A percentile compares a stretch with the other conserved stretches of the same genome.
Evolutionary conservation across 2,329 filamentous ascomycete species (phyloP).

Genomic region (Xylaria multiplex): DNA sequence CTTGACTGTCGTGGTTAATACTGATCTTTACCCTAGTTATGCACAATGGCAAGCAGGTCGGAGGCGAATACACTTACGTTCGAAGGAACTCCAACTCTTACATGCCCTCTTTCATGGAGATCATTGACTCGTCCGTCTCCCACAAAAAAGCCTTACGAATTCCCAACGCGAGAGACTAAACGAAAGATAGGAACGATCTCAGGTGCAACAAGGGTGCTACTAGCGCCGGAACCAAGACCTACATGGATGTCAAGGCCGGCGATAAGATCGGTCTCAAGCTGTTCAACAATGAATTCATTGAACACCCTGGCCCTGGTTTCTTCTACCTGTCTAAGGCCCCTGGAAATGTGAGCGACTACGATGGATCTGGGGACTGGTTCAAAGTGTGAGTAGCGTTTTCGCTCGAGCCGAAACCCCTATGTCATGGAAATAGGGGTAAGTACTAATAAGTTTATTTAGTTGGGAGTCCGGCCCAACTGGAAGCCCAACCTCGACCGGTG

Average conservation of each 20-base stretch:
- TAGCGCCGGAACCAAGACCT: slow-evolving; percentile 53
- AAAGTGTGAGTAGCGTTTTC: slow-evolving; percentile 48
- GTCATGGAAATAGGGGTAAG: neutral
- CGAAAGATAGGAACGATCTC: slow-evolving; percentile 45
- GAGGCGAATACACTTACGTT: slow-evolving; percentile 59
- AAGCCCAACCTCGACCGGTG: slow-evolving; percentile 40
- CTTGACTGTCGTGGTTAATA: neutral
- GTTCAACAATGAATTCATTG: slow-evolving; percentile 60
- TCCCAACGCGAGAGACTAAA: slow-evolving; percentile 12
- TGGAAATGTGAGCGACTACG: slow-evolving; percentile 55
- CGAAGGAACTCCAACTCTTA: slow-evolving; percentile 56
- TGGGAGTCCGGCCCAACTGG: slow-evolving; percentile 48
- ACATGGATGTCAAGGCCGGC: slow-evolving; percentile 57
- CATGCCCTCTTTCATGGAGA: slow-evolving; percentile 51
- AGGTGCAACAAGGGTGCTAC: slow-evolving; percentile 57
- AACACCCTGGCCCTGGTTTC: slow-evolving; percentile 56
- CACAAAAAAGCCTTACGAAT: neutral
- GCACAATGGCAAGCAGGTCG: slow-evolving; percentile 54
- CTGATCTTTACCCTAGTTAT: slow-evolving; percentile 25
- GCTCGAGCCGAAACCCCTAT: neutral
- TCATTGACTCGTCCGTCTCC: slow-evolving; percentile 46
- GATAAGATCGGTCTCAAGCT: slow-evolving; percentile 62
- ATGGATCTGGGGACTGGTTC: slow-evolving; percentile 57
- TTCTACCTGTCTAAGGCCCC: slow-evolving; percentile 58
- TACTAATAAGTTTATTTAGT: slow-evolving; percentile 24